Conservation (phyloP, 179 eudicot genomes). For the Vitellaria paradoxa region DNA sequence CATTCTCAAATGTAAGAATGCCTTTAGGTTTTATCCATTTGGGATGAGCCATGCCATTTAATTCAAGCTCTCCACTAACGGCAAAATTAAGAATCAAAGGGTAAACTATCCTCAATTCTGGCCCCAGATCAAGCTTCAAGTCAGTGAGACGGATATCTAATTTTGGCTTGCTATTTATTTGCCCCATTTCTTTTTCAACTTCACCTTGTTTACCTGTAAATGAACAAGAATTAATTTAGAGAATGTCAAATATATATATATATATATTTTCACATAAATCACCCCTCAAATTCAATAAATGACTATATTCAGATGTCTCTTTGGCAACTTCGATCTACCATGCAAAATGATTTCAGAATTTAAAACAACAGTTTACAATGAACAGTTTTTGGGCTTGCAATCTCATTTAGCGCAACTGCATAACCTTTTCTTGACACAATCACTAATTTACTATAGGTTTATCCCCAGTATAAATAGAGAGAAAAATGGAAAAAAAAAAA, state of each 20-base stretch:
- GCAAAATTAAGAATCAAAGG: slow-evolving; percentile 97
- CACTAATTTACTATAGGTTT: neutral
- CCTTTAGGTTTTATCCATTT: slow-evolving; percentile 93
- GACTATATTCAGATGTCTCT: neutral
- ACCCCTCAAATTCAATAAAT: neutral
- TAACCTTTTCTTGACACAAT: neutral
- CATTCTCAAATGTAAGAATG: slow-evolving; percentile 86
- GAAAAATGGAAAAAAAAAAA: neutral
- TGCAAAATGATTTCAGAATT: neutral
- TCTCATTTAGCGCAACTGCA: neutral
- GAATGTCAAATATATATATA: neutral
- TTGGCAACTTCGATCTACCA: neutral
- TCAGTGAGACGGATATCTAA: slow-evolving; percentile 76
- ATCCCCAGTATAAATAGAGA: neutral
- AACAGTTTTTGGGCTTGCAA: neutral
- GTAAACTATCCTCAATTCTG: slow-evolving; percentile 81
- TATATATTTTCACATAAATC: neutral
- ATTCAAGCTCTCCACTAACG: slow-evolving; percentile 94
- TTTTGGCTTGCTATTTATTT: slow-evolving; percentile 67
- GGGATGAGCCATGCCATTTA: slow-evolving; percentile 94
- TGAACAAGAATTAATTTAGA: neutral
- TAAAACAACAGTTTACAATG: neutral
- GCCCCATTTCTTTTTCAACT: slow-evolving; percentile 68
- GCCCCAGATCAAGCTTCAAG: slow-evolving; percentile 91
- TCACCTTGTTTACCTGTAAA: slow-evolving; percentile 70